Evolutionary conservation across 2,329 filamentous ascomycete species (phyloP), one percentile per base, ranked within the genome.

Genomic region (Hymenoscyphus infarciens): DNA sequence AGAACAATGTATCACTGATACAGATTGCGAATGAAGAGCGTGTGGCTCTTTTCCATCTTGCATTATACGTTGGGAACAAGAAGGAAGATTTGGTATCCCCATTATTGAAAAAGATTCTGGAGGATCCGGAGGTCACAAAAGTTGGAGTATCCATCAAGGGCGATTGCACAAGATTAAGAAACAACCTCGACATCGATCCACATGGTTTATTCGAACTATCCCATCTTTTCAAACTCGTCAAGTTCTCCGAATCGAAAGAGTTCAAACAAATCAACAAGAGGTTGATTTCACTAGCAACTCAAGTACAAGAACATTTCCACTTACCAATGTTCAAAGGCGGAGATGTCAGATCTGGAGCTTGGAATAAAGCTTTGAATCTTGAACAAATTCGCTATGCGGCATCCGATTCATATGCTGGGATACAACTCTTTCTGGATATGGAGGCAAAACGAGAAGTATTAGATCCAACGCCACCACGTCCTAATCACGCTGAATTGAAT

Each of bases 31-130:
- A 86, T 64, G 84, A 90, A 53, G 85, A 88, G 65, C 88, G 86
- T 15, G 88, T 97, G 57, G 91, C 82, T 0, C 81, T 97, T 0
- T 93, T 97, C 68, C 94, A 97, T 68, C 75, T 97, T 59, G 89
- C 91, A 2, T 69, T 87, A 2, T 91, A 85, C 69, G 75, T 79
- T 1, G 74, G 78, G 1, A 74, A 74, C 15, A 76, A 74, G 0
- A 62, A 70, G 0, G 74, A 77, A 6, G 82, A 88, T 25, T 78
- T 94, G 29, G 81, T 93, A n/a, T 82, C 88, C 1, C 89, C 90
- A 0, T 83, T 86, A 0, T 81, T 97, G 56, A 86, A 82, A 64
- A 78, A 80, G 61, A 83, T 97, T 54, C 84, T 97, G 74, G 89
- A 93, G 73, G 85, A 90, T 57, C 76, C 85, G 0, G 74, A 78